Evolutionary conservation across 305 asterid genomes (phyloP), one percentile per base, ranked within the genome.

Genomic region (Rubia tinctorum): DNA sequence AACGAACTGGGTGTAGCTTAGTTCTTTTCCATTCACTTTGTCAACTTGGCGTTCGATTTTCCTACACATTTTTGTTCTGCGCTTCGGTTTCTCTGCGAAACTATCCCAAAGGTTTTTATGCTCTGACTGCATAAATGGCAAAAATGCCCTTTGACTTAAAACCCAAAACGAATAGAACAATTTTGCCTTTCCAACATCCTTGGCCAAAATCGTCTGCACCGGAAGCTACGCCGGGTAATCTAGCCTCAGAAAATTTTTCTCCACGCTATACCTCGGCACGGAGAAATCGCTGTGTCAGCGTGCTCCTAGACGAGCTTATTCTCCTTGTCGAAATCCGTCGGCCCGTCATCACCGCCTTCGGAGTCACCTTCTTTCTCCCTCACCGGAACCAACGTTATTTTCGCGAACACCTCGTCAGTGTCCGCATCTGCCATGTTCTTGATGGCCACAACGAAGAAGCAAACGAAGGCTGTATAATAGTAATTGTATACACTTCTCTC

Each of bases 171-270:
- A n/a, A n/a, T n/a, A n/a, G n/a, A n/a, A n/a, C n/a, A n/a, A n/a
- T n/a, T n/a, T n/a, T n/a, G n/a, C n/a, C n/a, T n/a, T n/a, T n/a
- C n/a, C n/a, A n/a, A 93, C 96, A 77, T 93, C 98, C 83, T 86
- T 84, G 30, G 83, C 97, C 68, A 88, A 67, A 76, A 93, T 79
- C 6, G 91, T 91, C 92, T 93, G 98, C 58, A 91, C 96, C 1
- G 98, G 98, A 15, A 97, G 97, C 27, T 89, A 97, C 60, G 95
- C 91, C 14, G 91, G 77, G 82, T 89, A 91, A 84, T 93, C 96
- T 80, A 93, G 69, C 80, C 88, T 75, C 0, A 97, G 97, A 23
- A 93, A 93, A 12, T 91, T 89, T 13, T 96, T 93, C 86, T 93
- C 98, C 6, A 97, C 98, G 51, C 98, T 91, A 63, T 91, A 93